Evolutionary conservation across 2,329 filamentous ascomycete genomes (phyloP), one percentile per base, ranked within the genome.

Genomic region (Dothidotthia symphoricarpi): DNA sequence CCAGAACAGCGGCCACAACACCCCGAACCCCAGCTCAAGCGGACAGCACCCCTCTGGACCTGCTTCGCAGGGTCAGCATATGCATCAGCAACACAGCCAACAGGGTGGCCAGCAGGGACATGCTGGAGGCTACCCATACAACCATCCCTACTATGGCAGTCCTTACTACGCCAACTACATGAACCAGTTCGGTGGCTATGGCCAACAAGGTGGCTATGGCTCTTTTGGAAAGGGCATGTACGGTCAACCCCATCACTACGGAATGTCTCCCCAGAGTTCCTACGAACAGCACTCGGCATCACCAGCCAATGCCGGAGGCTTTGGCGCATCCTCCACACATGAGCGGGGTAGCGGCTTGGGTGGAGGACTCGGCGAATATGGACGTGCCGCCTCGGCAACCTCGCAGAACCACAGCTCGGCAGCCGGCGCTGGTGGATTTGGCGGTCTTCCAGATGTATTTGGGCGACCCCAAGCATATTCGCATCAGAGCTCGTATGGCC

Each of bases 1-100:
- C 45, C 86, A 89, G 59, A 88, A 85, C 72, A 95, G 88, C 64
- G 91, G 89, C 29, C 85, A 93, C 66, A 91, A 85, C 57, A 96
- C 90, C 2, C 90, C 91, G 24, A 93, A 94, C 71, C 89, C 90
- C 17, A 76, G 83, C 27, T 67, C 80, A 43, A 75, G 76, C 42
- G 72, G 69, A 35, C 76, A 77, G 42, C 75, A 78, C 42, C 77
- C 57, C 34, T 50, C 45, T 26, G 62, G 79, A 48, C 68, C 70
- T 37, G 71, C 70, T 33, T 73, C 77, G 22, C 66, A 69, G 41
- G 54, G 47, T 45, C 73, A 74, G 43, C 64, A 67, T 25, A 63
- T 70, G 49, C 75, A 77, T 53, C 74, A 76, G 59, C 72, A 70
- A 34, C 73, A 73, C 41, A 34, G 27, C 24, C 73, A 70, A 36